Evolutionary conservation across 1,139 yeast species (phyloP), one percentile per base, ranked within the genome.

Genomic region (Petasospora fabianii): DNA sequence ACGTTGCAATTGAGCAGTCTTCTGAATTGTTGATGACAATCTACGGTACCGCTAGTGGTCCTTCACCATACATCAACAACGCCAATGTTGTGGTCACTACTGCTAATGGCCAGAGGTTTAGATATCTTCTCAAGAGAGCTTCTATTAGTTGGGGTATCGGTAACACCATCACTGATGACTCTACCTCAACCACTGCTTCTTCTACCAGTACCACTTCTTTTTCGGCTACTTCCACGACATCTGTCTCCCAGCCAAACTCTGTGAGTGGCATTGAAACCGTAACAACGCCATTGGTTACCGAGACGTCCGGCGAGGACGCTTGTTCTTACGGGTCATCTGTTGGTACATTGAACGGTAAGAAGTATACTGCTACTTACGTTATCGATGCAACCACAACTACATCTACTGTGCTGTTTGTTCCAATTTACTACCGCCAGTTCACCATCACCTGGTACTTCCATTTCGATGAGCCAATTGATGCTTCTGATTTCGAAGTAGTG

Each of bases 401-500:
- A n/a, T n/a, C n/a, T n/a, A n/a, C n/a, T n/a, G n/a, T n/a, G n/a
- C n/a, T n/a, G n/a, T n/a, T n/a, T n/a, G n/a, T n/a, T n/a, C n/a
- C n/a, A n/a, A n/a, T n/a, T n/a, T n/a, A n/a, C n/a, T 20, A 20
- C 22, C 22, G 22, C 10, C 9, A 8, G 7, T 20, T 20, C 22
- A 20, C 22, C 22, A 20, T 20, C 22, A 20, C 22, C 10, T 20
- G 22, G 22, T 20, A 20, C 22, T 20, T 20, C 22, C 7, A 20
- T 10, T 20, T 20, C 10, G 22, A 7, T 20, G 22, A 20, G 22
- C 7, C 22, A 20, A 14, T 30, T 3, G 24, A 38, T 22, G 50
- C 48, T 21, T 13, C 31, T 9, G 35, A 33, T 14, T 41, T 47
- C 34, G 15, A 21, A 14, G 40, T 41, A 3, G 21, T 20, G 9